These are phyloP conservation scores for Amaranthus hypochondriacus DNA, from an alignment of 148 eudicot genomes.

Conservation along the genomic window DNA sequence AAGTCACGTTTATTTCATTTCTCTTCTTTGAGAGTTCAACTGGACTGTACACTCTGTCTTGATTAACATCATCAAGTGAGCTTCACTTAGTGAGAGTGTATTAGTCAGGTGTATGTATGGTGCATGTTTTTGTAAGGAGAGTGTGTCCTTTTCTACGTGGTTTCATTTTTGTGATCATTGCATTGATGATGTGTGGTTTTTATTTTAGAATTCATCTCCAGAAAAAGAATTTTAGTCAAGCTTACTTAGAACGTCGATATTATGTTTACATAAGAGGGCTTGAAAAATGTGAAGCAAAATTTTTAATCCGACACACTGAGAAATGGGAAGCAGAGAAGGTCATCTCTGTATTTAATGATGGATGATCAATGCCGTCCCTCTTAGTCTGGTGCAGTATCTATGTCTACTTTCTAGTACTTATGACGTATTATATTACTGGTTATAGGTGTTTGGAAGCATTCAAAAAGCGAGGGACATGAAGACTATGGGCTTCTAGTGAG, in stretches of 20 bases:
- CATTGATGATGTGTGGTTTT: neutral
- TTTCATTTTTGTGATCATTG: neutral
- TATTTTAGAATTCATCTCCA: neutral
- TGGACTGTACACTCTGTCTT: neutral
- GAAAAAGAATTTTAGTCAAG: neutral
- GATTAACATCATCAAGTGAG: neutral
- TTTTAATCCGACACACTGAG: no score
- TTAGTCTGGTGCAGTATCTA: neutral
- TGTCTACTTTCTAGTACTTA: neutral
- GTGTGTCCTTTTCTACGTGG: neutral
- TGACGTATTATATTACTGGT: neutral
- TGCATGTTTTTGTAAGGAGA: neutral
- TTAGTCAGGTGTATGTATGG: neutral
- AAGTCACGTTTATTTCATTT: no score
- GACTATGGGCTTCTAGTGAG: constrained; percentile 94
- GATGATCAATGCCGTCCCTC: neutral
- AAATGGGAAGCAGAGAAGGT: no score
- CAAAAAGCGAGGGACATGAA: constrained; percentile 88
- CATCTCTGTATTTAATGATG: no score
- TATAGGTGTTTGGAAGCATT: constrained; percentile 87
- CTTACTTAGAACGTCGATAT: neutral
- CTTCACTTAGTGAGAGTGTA: no score
- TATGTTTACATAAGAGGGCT: neutral
- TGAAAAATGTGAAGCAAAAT: no score
- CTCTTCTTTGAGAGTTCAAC: neutral